Evolutionary conservation across 108 stramenopile species (phyloP), one percentile per base, ranked within the genome.

Genomic region (Nitzschia sp.): DNA sequence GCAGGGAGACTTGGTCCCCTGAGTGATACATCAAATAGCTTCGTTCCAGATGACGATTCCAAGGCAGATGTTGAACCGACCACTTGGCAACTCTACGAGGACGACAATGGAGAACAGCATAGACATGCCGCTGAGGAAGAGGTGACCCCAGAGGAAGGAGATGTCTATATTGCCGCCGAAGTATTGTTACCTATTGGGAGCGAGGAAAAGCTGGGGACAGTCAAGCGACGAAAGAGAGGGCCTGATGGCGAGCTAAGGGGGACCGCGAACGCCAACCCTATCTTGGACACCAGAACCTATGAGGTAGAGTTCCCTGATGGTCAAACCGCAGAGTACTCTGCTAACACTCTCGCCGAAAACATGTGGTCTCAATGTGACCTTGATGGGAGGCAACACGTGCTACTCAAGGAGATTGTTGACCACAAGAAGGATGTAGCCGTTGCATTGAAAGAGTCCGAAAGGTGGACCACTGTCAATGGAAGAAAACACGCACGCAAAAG

Each of bases 301-400:
- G 69, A 73, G 12, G 75, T 78, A 6, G 60, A 66, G 42, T 60
- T 79, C 0, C 51, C 63, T n/a, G 82, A 83, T 51, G 82, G 82
- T 0, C 43, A 55, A 0, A 37, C 41, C 0, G 62, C 73, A 9
- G 42, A 24, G 22, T 77, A 70, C 56, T 37, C 70, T 29, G 80
- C 80, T 3, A 83, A 83, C 54, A 57, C 50, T 7, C 77, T 86
- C 25, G 79, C 81, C 6, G 79, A 81, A 55, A 75, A 79, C 43
- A 40, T 86, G 2, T 78, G 56, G 34, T 3, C 58, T 26, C 66
- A 78, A 42, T 19, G 41, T 17, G 78, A 86, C 51, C 61, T 69
- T 6, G 80, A 79, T 52, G 82, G 82, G 0, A 19, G 29, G 11
- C 15, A 54, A n/a, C 17, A 40, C 53, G 21, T 41, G 5, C 14